Evolutionary conservation across 495 filamentous ascomycete genomes (phyloP).

Genomic region (Daldinia grandis): DNA sequence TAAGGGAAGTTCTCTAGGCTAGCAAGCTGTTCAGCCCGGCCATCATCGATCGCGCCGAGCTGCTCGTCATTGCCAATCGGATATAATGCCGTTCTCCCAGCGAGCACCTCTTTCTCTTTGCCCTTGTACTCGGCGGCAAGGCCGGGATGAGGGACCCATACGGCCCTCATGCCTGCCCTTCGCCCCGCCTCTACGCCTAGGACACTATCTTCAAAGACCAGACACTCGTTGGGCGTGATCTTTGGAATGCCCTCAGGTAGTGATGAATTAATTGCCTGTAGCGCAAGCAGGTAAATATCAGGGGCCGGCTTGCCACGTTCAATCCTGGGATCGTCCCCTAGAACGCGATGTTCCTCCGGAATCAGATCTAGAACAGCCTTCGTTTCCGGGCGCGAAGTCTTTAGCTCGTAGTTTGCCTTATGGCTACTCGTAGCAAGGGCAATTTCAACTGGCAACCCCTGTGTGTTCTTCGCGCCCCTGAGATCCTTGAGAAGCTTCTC

Average conservation of each 20-base stretch:
- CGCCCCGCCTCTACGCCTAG: slow-evolving; percentile 84
- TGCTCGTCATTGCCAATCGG: slow-evolving; percentile 54
- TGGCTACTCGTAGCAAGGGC: slow-evolving; percentile 46
- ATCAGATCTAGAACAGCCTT: slow-evolving; percentile 39
- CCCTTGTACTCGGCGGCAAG: slow-evolving; percentile 71
- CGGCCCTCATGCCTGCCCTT: slow-evolving; percentile 85
- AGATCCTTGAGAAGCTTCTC: slow-evolving; percentile 66
- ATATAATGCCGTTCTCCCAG: slow-evolving; percentile 72
- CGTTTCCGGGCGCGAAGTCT: slow-evolving; percentile 35
- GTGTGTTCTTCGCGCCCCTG: slow-evolving; percentile 23
- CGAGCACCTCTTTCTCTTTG: slow-evolving; percentile 77
- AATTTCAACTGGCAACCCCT: slow-evolving; percentile 31
- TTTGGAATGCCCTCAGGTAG: slow-evolving; percentile 47
- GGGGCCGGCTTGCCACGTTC: slow-evolving; percentile 82
- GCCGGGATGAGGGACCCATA: slow-evolving; percentile 84
- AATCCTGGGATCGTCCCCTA: slow-evolving; percentile 81
- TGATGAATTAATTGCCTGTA: slow-evolving; percentile 74
- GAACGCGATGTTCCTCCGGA: slow-evolving; percentile 61
- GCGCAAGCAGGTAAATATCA: slow-evolving; percentile 84
- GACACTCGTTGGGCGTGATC: slow-evolving; percentile 72
- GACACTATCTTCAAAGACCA: slow-evolving; percentile 91
- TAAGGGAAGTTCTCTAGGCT: slow-evolving; percentile 75
- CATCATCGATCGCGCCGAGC: slow-evolving; percentile 65
- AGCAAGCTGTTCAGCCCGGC: slow-evolving; percentile 65
- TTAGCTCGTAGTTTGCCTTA: slow-evolving; percentile 40